Conservation (phyloP, 2,329 filamentous ascomycete species). For the Xylariaceae sp. region DNA sequence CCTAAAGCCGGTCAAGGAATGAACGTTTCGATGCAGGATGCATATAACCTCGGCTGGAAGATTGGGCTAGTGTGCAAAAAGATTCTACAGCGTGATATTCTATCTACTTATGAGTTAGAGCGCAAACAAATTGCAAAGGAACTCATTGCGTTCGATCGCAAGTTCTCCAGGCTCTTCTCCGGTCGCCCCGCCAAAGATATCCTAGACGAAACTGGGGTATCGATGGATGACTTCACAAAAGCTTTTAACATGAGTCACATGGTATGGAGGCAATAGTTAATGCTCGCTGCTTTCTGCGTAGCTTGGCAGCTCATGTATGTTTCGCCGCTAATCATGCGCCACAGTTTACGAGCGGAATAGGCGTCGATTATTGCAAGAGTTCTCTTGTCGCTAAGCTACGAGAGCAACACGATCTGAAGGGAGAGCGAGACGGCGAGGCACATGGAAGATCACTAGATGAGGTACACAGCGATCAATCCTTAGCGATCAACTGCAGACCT, state of each 20-base stretch:
- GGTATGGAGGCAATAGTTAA: constrained; percentile 4
- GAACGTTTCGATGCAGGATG: constrained; percentile 60
- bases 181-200: constrained; percentile 50
- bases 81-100: constrained; percentile 29
- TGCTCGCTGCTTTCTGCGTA: not conserved
- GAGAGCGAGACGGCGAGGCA: not conserved
- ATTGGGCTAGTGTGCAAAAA: constrained; percentile 35
- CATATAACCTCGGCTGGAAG: constrained; percentile 57
- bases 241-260: constrained; percentile 24
- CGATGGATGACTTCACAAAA: constrained; percentile 48
- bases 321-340: not conserved
- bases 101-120: constrained; percentile 41
- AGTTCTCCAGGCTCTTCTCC: constrained; percentile 46
- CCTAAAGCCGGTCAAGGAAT: constrained; percentile 68
- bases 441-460: too few species aligned
- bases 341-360: constrained; percentile 23
- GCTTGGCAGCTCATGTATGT: not conserved
- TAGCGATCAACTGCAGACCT: constrained; percentile 43
- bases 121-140: constrained; percentile 54
- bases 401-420: constrained; percentile 3
- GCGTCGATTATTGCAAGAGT: constrained; percentile 56
- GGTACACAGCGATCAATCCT: constrained; percentile 31
- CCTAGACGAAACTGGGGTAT: constrained; percentile 53
- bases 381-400: constrained; percentile 52
- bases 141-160: constrained; percentile 54